Conservation (phyloP, 1,284 basidiomycete genomes). For the Irpex lacteus region DNA sequence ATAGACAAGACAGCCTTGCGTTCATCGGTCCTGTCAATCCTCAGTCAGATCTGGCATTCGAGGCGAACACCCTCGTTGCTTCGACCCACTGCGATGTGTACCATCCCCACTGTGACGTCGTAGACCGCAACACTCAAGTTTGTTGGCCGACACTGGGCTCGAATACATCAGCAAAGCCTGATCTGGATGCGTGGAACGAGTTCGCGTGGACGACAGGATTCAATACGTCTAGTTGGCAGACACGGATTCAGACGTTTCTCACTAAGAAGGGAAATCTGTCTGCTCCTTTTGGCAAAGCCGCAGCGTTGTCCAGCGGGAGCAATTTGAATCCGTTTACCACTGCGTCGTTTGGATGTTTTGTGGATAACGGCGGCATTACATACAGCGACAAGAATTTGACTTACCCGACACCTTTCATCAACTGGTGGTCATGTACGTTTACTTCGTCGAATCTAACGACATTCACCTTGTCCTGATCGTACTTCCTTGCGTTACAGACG, state of each 20-base stretch:
- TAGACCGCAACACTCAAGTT: not conserved
- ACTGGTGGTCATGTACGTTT: slow-evolving; percentile 1
- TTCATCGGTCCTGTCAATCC: not conserved
- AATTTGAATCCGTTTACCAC: not conserved
- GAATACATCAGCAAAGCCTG: not conserved
- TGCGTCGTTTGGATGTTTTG: not conserved
- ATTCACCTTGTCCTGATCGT: no score
- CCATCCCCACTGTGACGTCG: not conserved
- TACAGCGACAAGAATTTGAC: not conserved
- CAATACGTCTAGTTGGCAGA: not conserved
- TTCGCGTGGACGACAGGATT: not conserved
- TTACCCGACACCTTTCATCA: not conserved
- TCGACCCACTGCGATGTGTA: not conserved
- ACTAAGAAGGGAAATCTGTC: not conserved
- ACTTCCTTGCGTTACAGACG: not conserved
- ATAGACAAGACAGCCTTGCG: not conserved
- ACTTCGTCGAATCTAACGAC: not conserved
- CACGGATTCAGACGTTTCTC: not conserved
- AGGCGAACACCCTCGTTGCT: not conserved
- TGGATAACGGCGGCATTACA: not conserved
- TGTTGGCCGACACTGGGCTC: not conserved
- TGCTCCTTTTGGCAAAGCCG: not conserved
- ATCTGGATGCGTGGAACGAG: not conserved
- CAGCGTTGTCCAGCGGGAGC: not conserved
- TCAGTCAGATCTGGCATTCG: not conserved